Base-by-base conservation (phyloP, 2,329 filamentous ascomycete species). In the Trichoderma brevicompactum region DNA sequence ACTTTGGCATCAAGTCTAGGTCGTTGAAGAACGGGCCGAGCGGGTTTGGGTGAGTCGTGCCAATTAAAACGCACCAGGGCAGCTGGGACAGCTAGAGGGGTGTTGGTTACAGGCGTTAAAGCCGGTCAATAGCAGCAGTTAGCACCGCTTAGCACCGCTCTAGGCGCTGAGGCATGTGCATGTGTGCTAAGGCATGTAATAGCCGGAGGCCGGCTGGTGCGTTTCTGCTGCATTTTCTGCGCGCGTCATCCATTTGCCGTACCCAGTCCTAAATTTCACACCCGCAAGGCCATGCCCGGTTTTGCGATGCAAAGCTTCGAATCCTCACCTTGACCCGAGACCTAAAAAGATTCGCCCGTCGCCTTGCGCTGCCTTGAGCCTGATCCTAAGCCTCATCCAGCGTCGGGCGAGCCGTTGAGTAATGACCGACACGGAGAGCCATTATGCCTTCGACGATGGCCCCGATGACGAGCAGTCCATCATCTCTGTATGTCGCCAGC, bases 391-490 rank as follows among this genome's bases (percentile, higher is more conserved):
- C 40, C 59, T 53, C 53, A n/a, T 58, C 34, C 52, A 52, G 52
- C 52, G 36, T 54, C 54, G 49, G 59, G 53, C 56, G 40, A 65
- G 65, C 65, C 50, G 65, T 64, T 65, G 62, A 63, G 76, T 74
- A 74, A 80, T 80, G 79, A 77, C 78, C 71, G 78, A 79, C 66
- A 72, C 75, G 67, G 79, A 81, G 70, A 75, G 77, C 70, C 77
- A 79, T 68, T 79, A 82, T 76, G 79, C 75, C 72, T 81, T 81
- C 72, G 79, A 82, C 65, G 81, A 82, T 73, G 77, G 75, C 71
- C 77, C 75, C 70, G 80, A 81, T 70, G 80, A 82, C 70, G 81
- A 83, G 71, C 79, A 79, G 74, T 81, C 81, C 67, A 79, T 83
- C 70, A 76, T 79, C 69, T 79, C 77, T 70, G 77, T 79, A 69